Conservation (phyloP, 2,329 filamentous ascomycete genomes). For the Colletotrichum graminicola region DNA sequence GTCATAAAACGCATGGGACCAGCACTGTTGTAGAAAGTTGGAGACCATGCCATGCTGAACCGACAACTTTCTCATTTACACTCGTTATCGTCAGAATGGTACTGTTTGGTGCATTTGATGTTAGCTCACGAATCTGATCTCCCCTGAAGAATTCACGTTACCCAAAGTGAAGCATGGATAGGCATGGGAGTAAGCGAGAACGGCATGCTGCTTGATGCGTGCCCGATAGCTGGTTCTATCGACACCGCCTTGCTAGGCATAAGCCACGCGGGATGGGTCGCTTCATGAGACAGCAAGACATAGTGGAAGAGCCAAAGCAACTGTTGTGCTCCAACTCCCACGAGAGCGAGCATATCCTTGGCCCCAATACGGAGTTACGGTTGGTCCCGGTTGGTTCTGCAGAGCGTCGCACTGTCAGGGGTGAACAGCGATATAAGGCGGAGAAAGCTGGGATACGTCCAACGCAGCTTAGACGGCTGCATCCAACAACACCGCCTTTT, state of each 20-base stretch:
- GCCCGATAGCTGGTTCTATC: slow-evolving; percentile 5
- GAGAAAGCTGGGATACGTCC: not conserved
- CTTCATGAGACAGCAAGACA: slow-evolving; percentile 28
- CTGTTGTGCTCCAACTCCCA: slow-evolving; percentile 1
- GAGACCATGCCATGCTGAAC: not conserved
- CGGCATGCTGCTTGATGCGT: slow-evolving; percentile 13
- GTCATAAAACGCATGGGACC: not conserved
- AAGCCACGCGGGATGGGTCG: slow-evolving; percentile 12
- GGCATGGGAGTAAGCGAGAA: not conserved
- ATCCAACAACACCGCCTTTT: slow-evolving; percentile 27
- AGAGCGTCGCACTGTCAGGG: slow-evolving; percentile 28
- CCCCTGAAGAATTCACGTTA: slow-evolving; percentile 14
- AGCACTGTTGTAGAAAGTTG: not conserved
- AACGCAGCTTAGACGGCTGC: not conserved
- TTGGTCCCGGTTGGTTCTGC: slow-evolving; percentile 4
- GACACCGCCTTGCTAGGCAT: slow-evolving; percentile 1
- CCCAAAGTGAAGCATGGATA: slow-evolving; percentile 6
- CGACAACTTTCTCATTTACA: not conserved
- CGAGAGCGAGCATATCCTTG: not conserved
- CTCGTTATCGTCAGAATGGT: not conserved
- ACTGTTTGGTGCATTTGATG: not conserved
- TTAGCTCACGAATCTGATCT: not conserved
- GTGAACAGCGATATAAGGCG: not conserved
- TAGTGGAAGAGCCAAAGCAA: not conserved
- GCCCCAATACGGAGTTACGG: not conserved